Conservation (phyloP, 345 rosid genomes). For the Populus euphratica region DNA sequence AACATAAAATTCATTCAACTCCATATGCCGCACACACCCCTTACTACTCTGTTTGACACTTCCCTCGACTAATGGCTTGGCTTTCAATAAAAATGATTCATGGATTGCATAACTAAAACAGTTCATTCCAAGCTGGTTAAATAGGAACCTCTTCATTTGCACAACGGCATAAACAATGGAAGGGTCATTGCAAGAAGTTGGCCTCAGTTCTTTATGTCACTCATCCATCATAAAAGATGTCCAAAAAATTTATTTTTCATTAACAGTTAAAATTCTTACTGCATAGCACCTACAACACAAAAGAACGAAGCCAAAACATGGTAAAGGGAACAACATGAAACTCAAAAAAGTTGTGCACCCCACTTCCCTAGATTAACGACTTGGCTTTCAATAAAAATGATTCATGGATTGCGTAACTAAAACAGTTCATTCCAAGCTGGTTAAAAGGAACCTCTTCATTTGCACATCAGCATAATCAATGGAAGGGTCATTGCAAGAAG, state of each 20-base stretch:
- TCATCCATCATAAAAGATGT: neutral
- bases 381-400: conserved; percentile 1
- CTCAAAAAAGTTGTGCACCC: neutral
- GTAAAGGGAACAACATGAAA: neutral
- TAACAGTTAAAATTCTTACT: conserved; percentile 1
- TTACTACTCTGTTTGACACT: neutral
- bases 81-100: conserved; percentile 2
- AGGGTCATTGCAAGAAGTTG: neutral
- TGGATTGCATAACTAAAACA: neutral
- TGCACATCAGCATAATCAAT: neutral
- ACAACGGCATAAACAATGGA: neutral
- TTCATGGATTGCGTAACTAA: neutral
- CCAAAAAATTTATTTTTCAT: neutral
- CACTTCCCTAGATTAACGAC: neutral
- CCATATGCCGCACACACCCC: neutral
- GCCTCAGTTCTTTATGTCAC: neutral
- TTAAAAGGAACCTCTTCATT: neutral
- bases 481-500: neutral
- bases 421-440: neutral
- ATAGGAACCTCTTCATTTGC: neutral
- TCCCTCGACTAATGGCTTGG: neutral
- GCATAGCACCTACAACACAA: neutral
- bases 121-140: neutral
- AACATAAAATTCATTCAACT: neutral
- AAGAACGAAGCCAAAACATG: neutral